Percentiles rank a stretch among this genome's conserved stretches.
phyloP scores from a whole-genome alignment of 2,329 filamentous ascomycete species.

The Aspergillus aculeatinus region DNA sequence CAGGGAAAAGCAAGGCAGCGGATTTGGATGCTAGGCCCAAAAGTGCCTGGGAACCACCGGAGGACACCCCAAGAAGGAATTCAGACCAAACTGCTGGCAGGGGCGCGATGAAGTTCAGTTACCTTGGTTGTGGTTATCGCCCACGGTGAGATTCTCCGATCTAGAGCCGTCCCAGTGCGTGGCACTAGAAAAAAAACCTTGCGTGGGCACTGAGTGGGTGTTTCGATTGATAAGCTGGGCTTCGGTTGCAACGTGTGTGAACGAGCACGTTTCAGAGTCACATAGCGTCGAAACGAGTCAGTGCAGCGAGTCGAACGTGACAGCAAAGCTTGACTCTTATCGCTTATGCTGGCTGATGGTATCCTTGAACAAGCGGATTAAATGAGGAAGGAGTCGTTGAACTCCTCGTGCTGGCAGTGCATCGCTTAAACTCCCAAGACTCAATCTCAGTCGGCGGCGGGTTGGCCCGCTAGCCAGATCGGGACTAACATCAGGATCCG shows the following conservation, averaged over 20 bases:
- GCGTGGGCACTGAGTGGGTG: not conserved
- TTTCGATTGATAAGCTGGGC: not conserved
- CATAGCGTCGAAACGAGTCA: not conserved
- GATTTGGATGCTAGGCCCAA: no score
- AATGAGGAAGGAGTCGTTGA: not conserved
- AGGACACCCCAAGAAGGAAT: no score
- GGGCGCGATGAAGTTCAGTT: not conserved
- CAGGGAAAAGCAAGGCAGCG: not conserved
- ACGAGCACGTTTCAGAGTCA: not conserved
- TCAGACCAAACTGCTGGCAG: not conserved
- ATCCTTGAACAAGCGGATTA: not conserved
- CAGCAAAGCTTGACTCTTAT: not conserved
- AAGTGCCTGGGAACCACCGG: no score
- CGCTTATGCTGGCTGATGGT: not conserved
- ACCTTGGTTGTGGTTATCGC: not conserved
- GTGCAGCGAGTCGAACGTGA: not conserved
- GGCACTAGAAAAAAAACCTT: not conserved
- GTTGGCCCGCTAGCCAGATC: no score
- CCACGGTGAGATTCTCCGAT: not conserved
- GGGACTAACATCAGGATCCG: not conserved
- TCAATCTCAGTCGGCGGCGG: no score
- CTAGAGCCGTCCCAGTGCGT: not conserved
- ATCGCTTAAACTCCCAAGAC: not conserved
- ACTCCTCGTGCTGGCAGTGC: not conserved
- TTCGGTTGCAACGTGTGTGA: not conserved